These are phyloP conservation scores for Candida sakaeoensis DNA, from an alignment of 805 yeast genomes.

Conservation along the genomic window DNA sequence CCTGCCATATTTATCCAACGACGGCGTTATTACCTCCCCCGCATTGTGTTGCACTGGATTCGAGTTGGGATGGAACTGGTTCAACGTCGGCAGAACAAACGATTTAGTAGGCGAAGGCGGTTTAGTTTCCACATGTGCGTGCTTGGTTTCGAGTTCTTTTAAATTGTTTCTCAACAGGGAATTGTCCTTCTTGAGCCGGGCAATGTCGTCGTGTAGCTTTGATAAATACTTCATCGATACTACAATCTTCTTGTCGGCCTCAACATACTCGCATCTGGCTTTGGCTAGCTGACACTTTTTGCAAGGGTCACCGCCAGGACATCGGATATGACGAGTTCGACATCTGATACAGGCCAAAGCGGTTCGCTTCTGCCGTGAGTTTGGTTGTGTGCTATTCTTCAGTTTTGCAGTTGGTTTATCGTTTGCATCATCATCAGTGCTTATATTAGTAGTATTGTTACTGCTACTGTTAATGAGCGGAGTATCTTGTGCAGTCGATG, in stretches of 20 bases:
- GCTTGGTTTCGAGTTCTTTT: constrained; percentile 24
- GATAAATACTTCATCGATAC: constrained; percentile 68
- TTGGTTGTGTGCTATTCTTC: background rate
- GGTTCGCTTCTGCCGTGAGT: constrained; percentile 26
- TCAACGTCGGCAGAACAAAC: background rate
- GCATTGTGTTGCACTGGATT: background rate
- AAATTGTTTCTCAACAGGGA: constrained; percentile 47
- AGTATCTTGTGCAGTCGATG: background rate
- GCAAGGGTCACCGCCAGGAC: constrained; percentile 79
- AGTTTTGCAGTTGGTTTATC: background rate
- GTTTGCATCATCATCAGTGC: background rate
- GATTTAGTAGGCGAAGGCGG: constrained; percentile 1
- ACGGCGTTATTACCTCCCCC: constrained; percentile 62
- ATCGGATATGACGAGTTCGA: constrained; percentile 66
- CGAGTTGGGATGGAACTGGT: background rate
- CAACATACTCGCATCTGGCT: constrained; percentile 64
- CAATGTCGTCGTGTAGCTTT: constrained; percentile 64
- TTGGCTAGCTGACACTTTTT: constrained; percentile 53
- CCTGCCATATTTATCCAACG: constrained; percentile 67
- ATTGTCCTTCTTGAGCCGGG: constrained; percentile 62
- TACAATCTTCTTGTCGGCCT: constrained; percentile 68
- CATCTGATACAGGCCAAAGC: constrained; percentile 60
- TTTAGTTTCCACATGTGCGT: background rate
- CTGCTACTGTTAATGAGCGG: background rate
- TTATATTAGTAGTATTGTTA: background rate